Evolutionary conservation across 495 filamentous ascomycete species (phyloP), one percentile per base, ranked within the genome.

Genomic region (Podospora fimiseda): DNA sequence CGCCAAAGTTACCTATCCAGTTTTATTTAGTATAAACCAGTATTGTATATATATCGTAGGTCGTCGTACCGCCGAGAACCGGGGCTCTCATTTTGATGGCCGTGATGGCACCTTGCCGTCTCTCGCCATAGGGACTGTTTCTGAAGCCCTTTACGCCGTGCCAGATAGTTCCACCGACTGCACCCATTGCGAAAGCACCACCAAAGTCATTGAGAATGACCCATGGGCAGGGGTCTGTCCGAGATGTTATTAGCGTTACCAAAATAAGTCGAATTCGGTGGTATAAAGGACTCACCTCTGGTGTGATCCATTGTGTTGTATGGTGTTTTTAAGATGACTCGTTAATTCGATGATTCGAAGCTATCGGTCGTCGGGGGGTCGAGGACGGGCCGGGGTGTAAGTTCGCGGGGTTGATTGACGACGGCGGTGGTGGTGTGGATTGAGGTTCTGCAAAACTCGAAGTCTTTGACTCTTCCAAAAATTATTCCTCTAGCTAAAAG

Each of bases 141-240:
- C 92, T 74, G 76, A 88, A 95, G 49, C 92, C 93, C 76, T 98
- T 98, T 43, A 98, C 84, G 62, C 94, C 94, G 73, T 98, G 93
- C 93, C 93, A 98, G 68, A 97, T 83, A 51, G 87, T 84, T 65
- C 93, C 93, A 64, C 93, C 93, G 58, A 98, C 90, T 52, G 85
- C 90, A 53, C 92, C 92, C 92, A 98, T 98, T 63, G 82, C 85
- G 66, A 98, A 97, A 47, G 93, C 94, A 69, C 93, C 93, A 57
- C 93, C 93, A 59, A 96, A 96, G 68, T 98, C 93, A 68, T 87
- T 95, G 54, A 97, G 79, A 52, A 90, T 84, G 60, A 97, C 92
- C 89, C 89, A 96, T 37, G 94, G 93, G 68, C 93, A 96, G 48
- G 92, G 92, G 70, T 95, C 74, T 44, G 16, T 9, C 6, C 7